Conservation (phyloP, 179 eudicot genomes). For the Nepenthes alata region DNA sequence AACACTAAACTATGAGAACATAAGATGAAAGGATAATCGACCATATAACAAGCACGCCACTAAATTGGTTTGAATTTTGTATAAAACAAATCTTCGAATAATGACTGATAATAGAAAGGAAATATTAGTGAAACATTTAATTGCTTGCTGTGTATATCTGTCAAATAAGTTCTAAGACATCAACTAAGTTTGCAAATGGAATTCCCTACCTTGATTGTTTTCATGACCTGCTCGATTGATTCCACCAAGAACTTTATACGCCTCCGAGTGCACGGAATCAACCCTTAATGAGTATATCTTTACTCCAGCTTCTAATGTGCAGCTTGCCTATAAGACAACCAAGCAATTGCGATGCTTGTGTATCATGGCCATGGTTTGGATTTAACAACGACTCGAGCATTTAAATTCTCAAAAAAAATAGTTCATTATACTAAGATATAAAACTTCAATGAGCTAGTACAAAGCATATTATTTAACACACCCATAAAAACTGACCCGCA, state of each 20-base stretch:
- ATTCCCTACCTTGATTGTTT: conserved; percentile 41
- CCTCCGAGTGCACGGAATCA: conserved; percentile 94
- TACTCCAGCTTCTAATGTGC: conserved; percentile 96
- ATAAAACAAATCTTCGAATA: not conserved
- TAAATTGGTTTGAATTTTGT: not conserved
- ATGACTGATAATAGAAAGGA: too few species aligned
- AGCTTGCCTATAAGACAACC: conserved; percentile 56
- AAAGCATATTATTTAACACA: too few species aligned
- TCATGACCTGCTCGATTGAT: conserved; percentile 78
- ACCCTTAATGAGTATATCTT: conserved; percentile 87
- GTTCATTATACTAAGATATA: too few species aligned
- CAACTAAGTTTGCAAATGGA: not conserved
- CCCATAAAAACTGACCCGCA: too few species aligned
- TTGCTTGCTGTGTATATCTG: not conserved
- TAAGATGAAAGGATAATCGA: too few species aligned
- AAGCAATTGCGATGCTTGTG: too few species aligned
- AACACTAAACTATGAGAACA: too few species aligned
- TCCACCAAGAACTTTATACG: conserved; percentile 91
- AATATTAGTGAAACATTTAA: not conserved
- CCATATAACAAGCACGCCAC: not conserved
- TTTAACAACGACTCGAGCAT: too few species aligned
- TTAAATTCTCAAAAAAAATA: too few species aligned
- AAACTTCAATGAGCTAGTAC: too few species aligned
- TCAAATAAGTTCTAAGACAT: not conserved
- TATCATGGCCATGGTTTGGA: too few species aligned